A percentile compares a stretch with the other conserved stretches of the same genome.
Evolutionary conservation across 2,329 filamentous ascomycete species (phyloP).

Genomic region (Neoscytalidium dimidiatum): DNA sequence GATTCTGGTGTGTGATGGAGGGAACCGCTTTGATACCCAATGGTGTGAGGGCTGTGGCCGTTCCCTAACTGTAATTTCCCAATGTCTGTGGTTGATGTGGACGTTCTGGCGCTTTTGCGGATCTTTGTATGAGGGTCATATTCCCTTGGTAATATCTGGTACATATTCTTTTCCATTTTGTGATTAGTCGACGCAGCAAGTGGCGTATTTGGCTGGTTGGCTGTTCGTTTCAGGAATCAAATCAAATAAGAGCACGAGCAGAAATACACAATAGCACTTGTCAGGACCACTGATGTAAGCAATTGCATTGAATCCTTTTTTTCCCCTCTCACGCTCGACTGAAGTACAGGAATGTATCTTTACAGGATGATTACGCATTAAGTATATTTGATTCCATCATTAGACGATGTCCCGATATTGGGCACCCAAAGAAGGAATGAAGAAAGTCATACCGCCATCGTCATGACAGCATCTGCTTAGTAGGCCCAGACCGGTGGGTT

Average conservation of each 20-base stretch:
- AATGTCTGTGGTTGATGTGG: too few species aligned
- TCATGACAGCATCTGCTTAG: not conserved
- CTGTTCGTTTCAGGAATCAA: too few species aligned
- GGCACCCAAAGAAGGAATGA: not conserved
- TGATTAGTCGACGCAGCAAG: too few species aligned
- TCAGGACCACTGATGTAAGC: too few species aligned
- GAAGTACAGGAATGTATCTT: not conserved
- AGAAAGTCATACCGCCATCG: not conserved
- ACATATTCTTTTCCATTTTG: too few species aligned
- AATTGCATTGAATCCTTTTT: too few species aligned
- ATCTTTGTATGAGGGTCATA: too few species aligned
- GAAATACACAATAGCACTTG: too few species aligned
- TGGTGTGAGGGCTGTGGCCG: not conserved
- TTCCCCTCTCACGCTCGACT: too few species aligned
- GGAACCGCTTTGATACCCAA: not conserved
- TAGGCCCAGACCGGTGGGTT: constrained; percentile 27
- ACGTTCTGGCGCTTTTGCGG: too few species aligned
- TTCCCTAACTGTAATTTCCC: not conserved
- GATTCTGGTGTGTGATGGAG: constrained; percentile 27
- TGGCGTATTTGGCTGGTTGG: too few species aligned
- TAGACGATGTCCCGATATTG: not conserved
- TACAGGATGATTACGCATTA: not conserved
- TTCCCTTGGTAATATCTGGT: not conserved
- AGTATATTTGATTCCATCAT: not conserved
- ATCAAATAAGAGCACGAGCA: too few species aligned